phyloP scores from a whole-genome alignment of 2,329 filamentous ascomycete species.

The Chrysoporthe cubensis region DNA sequence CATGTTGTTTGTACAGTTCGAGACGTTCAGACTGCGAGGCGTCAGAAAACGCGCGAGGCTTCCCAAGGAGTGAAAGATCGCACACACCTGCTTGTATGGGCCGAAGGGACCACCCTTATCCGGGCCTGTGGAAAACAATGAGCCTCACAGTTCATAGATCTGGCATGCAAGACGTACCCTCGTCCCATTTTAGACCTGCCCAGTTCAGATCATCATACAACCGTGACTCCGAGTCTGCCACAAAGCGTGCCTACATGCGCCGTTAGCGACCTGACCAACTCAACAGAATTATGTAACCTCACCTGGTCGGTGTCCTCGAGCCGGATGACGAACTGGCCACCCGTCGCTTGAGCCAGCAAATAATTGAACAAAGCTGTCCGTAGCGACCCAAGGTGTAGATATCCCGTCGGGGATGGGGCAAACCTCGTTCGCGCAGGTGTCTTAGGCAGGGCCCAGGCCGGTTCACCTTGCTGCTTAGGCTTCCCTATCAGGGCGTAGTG shows the following conservation, averaged over 20 bases:
- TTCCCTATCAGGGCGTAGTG: constrained; percentile 33
- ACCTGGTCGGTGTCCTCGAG: constrained; percentile 92
- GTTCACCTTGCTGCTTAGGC: constrained; percentile 30
- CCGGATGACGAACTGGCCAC: constrained; percentile 86
- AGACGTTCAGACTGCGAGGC: constrained; percentile 73
- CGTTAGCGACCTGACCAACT: constrained; percentile 36
- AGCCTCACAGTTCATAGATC: not conserved
- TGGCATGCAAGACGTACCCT: constrained; percentile 45
- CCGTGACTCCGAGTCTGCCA: constrained; percentile 76
- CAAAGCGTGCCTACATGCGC: constrained; percentile 63
- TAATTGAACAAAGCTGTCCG: constrained; percentile 96
- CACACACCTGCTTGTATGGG: constrained; percentile 68
- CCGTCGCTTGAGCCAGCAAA: constrained; percentile 82
- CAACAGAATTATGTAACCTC: not conserved
- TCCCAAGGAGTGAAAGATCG: constrained; percentile 42
- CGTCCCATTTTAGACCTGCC: constrained; percentile 92
- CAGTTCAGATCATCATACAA: constrained; percentile 82
- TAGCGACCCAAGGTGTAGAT: constrained; percentile 88
- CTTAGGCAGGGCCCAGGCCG: constrained; percentile 47
- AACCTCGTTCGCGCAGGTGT: constrained; percentile 79
- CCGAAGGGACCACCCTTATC: constrained; percentile 79
- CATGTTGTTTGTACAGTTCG: constrained; percentile 71
- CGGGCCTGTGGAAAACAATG: constrained; percentile 57
- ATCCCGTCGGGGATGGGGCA: constrained; percentile 93
- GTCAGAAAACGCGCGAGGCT: constrained; percentile 18